Evolutionary conservation across 306 rosid species (phyloP), one percentile per base, ranked within the genome.

Genomic region (Lathyrus aphaca): DNA sequence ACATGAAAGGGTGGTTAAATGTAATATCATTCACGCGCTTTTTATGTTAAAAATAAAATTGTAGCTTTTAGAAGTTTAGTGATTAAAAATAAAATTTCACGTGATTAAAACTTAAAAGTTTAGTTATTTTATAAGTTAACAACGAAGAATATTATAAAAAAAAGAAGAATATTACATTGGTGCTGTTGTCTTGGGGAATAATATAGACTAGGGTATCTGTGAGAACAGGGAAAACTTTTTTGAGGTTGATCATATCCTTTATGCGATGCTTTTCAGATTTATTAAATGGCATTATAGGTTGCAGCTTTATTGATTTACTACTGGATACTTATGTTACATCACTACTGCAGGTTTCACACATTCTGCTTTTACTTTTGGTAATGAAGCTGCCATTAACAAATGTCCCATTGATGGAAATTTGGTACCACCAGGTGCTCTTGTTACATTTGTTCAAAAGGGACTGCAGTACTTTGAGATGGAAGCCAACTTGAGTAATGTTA

Each of bases 401-500:
- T 74, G 84, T 81, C 57, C 96, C 19, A 87, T 90, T 23, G 97
- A 94, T 84, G 97, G 98, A 30, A 88, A 86, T 79, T 74, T 94
- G 87, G 91, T 94, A 64, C 97, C 97, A 0, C 95, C 95, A 1
- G 88, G 87, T 73, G 86, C 97, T 68, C 97, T 94, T 32, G 80
- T 94, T 79, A 88, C 88, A 57, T 82, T 88, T 86, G 83, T 94
- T 58, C 99, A 94, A 72, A 94, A 94, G 80, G 99, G 99, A 45
- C 89, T 94, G 71, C 97, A 90, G 66, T 94, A 90, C 82, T 84
- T 94, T 83, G 99, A 94, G 87, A 90, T 91, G 99, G 99, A 94
- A 79, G 99, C 92, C 58, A 94, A 94, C 86, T 80, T 94, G 91
- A 94, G 83, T 84, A 88, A 88, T 87, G 97, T 94, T 81, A 94